Evolutionary conservation across 2,329 filamentous ascomycete species (phyloP), one percentile per base, ranked within the genome.

Genomic region (Penicillium glabrum): DNA sequence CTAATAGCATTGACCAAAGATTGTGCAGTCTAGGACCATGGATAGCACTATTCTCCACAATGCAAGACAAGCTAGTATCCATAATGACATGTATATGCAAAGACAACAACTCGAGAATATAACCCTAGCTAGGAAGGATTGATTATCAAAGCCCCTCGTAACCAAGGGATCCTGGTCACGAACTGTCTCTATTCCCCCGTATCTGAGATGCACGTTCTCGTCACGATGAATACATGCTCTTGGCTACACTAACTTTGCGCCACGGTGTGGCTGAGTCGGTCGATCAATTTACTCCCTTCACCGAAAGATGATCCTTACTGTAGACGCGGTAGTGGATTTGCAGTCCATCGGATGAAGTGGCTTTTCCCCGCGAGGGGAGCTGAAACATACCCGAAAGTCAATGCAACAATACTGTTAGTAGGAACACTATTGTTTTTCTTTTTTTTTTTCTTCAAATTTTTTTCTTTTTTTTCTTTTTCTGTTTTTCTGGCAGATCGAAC

Each of bases 251-350:
- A 13, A 10, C 16, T 31, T 19, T n/a, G 37, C 59, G 59, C 59
- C 59, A 61, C 59, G 27, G 8, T 57, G 59, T 61, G 59, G 59
- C 59, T 61, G 52, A 57, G 59, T 16, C 44, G 31, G 52, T 57
- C 57, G 54, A 61, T 48, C 56, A 31, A 57, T 41, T 23, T 19
- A 41, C 46, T 19, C 26, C 47, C 37, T 54, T 54, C 48, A 51
- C 58, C 45, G 48, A 50, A 33, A 53, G 31, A 11, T 35, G 51
- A 61, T 56, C 51, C 31, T 57, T 54, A 24, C 51, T 26, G 27
- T 13, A 33, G 26, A 44, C 16, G 14, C 21, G 13, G 29, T 33
- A 46, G 27, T 29, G 27, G 27, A 29, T 37, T 37, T 9, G 29
- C 29, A 31, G 29, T 31, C 35, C 10, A 51, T 43, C 21, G 24